phyloP scores from a whole-genome alignment of 2,329 filamentous ascomycete species.

The Plenodomus tracheiphilus region DNA sequence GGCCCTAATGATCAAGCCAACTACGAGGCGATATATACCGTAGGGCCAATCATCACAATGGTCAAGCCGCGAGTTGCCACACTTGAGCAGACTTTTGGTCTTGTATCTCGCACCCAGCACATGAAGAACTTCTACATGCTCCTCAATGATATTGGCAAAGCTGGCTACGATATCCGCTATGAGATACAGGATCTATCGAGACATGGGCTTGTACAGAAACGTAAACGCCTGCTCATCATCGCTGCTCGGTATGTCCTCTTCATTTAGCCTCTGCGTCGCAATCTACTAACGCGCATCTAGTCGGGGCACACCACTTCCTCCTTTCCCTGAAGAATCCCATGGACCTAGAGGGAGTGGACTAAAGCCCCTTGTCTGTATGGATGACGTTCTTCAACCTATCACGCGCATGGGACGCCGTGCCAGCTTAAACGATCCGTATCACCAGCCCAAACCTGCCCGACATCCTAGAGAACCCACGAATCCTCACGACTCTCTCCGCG shows the following conservation, averaged over 20 bases:
- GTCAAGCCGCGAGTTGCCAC: conserved; percentile 22
- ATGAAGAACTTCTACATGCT: conserved; percentile 10
- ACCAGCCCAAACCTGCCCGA: conserved; percentile 11
- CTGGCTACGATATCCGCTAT: conserved; percentile 31
- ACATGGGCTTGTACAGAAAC: conserved; percentile 28
- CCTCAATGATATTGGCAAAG: conserved; percentile 16
- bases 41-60: conserved; percentile 10
- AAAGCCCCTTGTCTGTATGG: conserved; percentile 20
- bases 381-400: conserved; percentile 22
- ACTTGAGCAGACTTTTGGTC: conserved; percentile 22
- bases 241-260: conserved; percentile 22
- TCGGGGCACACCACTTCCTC: conserved; percentile 28
- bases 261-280: not conserved
- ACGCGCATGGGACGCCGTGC: not conserved
- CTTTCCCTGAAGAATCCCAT: conserved; percentile 32
- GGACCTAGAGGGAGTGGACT: conserved; percentile 26
- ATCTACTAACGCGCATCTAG: conserved; percentile 15
- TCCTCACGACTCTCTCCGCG: not conserved
- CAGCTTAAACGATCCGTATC: conserved; percentile 17
- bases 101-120: conserved; percentile 9
- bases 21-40: conserved; percentile 19
- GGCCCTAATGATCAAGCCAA: conserved; percentile 29
- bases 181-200: conserved; percentile 18
- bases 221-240: conserved; percentile 34
- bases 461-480: not conserved